A percentile compares a stretch with the other conserved stretches of the same genome.
These are phyloP conservation scores for Jaapia argillacea DNA, from an alignment of 768 basidiomycete species.

Conservation along the genomic window DNA sequence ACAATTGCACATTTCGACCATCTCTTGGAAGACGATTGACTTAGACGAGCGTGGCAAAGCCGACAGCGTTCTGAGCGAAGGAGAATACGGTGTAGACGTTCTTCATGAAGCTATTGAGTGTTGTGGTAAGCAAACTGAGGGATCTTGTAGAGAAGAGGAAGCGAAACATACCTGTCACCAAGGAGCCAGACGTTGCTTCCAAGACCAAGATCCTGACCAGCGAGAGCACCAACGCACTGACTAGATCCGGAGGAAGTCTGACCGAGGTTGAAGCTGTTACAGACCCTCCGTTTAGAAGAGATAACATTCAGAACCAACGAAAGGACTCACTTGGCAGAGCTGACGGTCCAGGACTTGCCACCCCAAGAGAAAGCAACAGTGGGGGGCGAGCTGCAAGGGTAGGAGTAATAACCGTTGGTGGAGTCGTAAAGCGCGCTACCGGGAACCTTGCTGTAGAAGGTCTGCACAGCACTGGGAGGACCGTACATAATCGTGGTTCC, in stretches of 20 bases:
- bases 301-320: slow-evolving; percentile 7
- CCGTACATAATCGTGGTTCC: slow-evolving; percentile 19
- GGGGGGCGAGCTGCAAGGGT: slow-evolving; percentile 11
- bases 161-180: slow-evolving; percentile 13
- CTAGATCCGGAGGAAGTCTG: neutral
- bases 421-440: slow-evolving; percentile 10
- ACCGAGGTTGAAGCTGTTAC: slow-evolving; percentile 10
- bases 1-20: too few relatives aligned
- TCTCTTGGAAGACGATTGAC: too few relatives aligned
- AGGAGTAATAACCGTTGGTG: slow-evolving; percentile 15
- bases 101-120: slow-evolving; percentile 24
- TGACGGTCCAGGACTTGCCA: slow-evolving; percentile 17
- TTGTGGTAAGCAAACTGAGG: too few relatives aligned
- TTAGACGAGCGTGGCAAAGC: slow-evolving; percentile 17
- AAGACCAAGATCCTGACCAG: slow-evolving; percentile 4
- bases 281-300: neutral
- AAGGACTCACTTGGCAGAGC: slow-evolving; percentile 6
- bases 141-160: neutral
- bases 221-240: neutral
- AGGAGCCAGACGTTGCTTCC: slow-evolving; percentile 20
- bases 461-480: slow-evolving; percentile 7
- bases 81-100: slow-evolving; percentile 23
- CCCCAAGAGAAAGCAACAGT: slow-evolving; percentile 20
- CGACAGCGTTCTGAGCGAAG: slow-evolving; percentile 17
- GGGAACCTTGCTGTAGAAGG: slow-evolving; percentile 11